Conservation (phyloP, 2,329 filamentous ascomycete species). For the Alternaria arborescens region DNA sequence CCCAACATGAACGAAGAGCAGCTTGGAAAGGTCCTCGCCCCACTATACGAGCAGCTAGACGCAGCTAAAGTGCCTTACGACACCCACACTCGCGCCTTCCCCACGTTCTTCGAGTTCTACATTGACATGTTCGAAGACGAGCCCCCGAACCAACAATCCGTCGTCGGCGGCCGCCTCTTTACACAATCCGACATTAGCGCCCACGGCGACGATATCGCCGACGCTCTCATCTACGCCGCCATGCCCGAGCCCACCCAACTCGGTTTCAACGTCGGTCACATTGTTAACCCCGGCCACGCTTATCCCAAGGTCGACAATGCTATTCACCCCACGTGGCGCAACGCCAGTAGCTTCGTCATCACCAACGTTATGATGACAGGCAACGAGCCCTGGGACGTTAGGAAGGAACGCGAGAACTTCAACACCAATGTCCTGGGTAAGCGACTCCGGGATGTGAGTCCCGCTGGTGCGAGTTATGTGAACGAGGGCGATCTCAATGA, state of each 20-base stretch:
- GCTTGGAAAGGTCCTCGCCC: conserved; percentile 37
- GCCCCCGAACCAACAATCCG: conserved; percentile 36
- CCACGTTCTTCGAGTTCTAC: conserved; percentile 50
- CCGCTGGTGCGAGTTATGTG: conserved; percentile 46
- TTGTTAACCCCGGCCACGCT: conserved; percentile 44
- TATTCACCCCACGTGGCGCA: conserved; percentile 47
- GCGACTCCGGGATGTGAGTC: conserved; percentile 40
- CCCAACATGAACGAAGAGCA: conserved; percentile 43
- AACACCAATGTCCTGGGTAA: conserved; percentile 45
- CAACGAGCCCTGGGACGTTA: conserved; percentile 42
- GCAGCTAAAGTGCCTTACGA: conserved; percentile 44
- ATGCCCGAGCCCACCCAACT: conserved; percentile 29
- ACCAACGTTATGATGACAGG: conserved; percentile 44
- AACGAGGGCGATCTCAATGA: conserved; percentile 50
- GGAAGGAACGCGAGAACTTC: conserved; percentile 35
- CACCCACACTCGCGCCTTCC: conserved; percentile 39
- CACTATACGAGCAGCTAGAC: conserved; percentile 40
- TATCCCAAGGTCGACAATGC: conserved; percentile 44
- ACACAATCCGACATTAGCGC: conserved; percentile 39
- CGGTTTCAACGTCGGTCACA: conserved; percentile 46
- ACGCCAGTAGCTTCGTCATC: conserved; percentile 48
- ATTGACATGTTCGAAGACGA: conserved; percentile 50
- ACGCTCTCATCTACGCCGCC: conserved; percentile 37
- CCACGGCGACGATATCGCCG: conserved; percentile 34
- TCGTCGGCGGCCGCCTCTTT: conserved; percentile 47